These are phyloP conservation scores for Biancaea sappan DNA, from an alignment of 306 rosid species.

Conservation along the genomic window DNA sequence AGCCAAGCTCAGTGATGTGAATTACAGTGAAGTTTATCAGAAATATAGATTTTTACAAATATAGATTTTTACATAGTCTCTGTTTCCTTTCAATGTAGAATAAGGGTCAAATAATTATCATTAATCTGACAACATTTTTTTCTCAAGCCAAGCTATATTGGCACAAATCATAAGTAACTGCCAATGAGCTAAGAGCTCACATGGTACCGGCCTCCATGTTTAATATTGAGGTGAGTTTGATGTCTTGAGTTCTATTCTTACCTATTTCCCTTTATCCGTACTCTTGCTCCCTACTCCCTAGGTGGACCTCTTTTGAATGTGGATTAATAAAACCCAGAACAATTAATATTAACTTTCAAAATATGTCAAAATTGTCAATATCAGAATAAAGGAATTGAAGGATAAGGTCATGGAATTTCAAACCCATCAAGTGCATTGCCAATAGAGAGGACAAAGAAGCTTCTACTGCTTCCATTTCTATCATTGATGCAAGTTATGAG, in stretches of 20 bases:
- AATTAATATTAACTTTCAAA: neutral
- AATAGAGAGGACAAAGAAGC: neutral
- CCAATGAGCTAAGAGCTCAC: neutral
- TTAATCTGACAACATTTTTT: neutral
- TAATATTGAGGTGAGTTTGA: neutral
- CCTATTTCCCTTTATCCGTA: neutral
- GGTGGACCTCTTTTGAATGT: neutral
- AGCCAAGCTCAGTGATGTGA: too few species aligned
- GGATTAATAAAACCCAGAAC: neutral
- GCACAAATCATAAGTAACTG: neutral
- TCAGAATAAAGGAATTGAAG: neutral
- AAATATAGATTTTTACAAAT: too few species aligned
- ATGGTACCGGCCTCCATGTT: neutral
- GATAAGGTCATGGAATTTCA: neutral
- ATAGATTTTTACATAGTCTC: too few species aligned
- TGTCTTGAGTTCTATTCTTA: neutral
- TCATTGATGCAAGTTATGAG: neutral
- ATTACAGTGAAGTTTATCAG: too few species aligned
- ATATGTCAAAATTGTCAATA: neutral
- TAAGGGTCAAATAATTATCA: neutral
- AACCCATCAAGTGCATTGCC: neutral
- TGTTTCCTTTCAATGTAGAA: too few species aligned
- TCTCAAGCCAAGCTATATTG: neutral
- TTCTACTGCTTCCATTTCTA: neutral
- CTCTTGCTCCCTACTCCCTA: neutral